Conservation (phyloP, 495 filamentous ascomycete species). For the Penicillium subrubescens region DNA sequence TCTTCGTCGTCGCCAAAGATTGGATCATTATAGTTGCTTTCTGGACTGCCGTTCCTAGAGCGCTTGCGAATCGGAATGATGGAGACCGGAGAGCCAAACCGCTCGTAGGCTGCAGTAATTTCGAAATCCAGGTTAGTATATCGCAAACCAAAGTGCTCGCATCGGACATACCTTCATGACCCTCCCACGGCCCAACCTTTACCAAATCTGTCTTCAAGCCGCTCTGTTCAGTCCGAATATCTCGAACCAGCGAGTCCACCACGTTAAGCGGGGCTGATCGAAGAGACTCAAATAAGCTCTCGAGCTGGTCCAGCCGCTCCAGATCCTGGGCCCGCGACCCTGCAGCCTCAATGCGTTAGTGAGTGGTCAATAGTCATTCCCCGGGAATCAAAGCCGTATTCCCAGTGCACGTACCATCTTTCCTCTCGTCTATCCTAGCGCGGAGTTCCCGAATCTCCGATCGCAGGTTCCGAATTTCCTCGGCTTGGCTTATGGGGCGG, state of each 20-base stretch:
- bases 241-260: constrained; percentile 38
- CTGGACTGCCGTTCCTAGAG: neutral
- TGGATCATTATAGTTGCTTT: constrained; percentile 20
- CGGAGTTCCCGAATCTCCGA: constrained; percentile 42
- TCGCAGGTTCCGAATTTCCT: constrained; percentile 47
- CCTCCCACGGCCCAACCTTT: constrained; percentile 34
- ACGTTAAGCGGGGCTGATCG: constrained; percentile 39
- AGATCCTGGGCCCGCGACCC: constrained; percentile 25
- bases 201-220: constrained; percentile 22
- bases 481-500: constrained; percentile 43
- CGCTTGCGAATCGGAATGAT: constrained; percentile 16
- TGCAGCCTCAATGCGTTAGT: constrained; percentile 21
- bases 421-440: constrained; percentile 27
- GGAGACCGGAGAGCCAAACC: constrained; percentile 14
- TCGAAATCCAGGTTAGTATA: neutral
- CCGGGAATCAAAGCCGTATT: neutral
- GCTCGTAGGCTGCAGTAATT: constrained; percentile 25
- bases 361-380: neutral
- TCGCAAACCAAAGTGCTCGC: neutral
- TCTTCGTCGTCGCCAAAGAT: constrained; percentile 16
- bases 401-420: constrained; percentile 29
- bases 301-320: constrained; percentile 38
- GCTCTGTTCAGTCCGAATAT: constrained; percentile 34
- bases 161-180: constrained; percentile 28
- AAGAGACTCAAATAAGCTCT: constrained; percentile 43